Base-by-base conservation (phyloP, 208 protist genomes). In the Balamuthia mandrillaris region DNA sequence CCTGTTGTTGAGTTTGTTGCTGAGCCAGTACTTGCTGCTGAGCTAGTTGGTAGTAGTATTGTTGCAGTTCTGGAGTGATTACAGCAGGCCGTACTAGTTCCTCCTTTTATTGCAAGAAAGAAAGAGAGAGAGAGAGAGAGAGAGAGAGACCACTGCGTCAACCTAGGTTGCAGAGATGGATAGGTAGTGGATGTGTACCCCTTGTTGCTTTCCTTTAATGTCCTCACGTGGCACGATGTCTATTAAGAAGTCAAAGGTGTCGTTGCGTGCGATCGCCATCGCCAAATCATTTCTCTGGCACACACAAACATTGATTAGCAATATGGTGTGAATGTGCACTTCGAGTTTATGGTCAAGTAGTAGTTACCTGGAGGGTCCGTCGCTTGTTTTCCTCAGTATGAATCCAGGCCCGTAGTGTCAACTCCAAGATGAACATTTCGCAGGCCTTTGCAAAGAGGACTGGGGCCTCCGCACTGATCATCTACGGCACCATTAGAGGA, bases 171-270 rank as follows among this genome's bases (percentile, higher is more conserved):
- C 12, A n/a, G 18, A 54, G 18, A 54, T 18, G 18, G 14, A 54
- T 54, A 54, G 18, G 14, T n/a, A 12, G 47, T 54, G 47, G 18
- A 18, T 54, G 47, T 54, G 18, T 18, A 18, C 18, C 14, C 44
- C 21, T 54, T 24, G 51, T n/a, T 51, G 39, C 49, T 61, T 81
- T 45, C 44, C 72, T 21, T 56, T 81, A 24, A 81, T 56, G 31
- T 56, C 47, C 10, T 61, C 72, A 10, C 91, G 41, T n/a, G 91
- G 91, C 27, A 94, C 88, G 51, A 92, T 90, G 58, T 94, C 92
- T 33, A 94, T 92, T 1, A 94, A 44, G 51, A 94, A 94, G 75
- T 94, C 92, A 83, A 90, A 94, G 0, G 84, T 87, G 42, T 93
- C 91, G 10, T 56, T 83, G 14, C 74, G 85, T 29, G 87, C 78